Evolutionary conservation across 2,329 filamentous ascomycete species (phyloP), one percentile per base, ranked within the genome.

Genomic region (Orbilia oligospora): DNA sequence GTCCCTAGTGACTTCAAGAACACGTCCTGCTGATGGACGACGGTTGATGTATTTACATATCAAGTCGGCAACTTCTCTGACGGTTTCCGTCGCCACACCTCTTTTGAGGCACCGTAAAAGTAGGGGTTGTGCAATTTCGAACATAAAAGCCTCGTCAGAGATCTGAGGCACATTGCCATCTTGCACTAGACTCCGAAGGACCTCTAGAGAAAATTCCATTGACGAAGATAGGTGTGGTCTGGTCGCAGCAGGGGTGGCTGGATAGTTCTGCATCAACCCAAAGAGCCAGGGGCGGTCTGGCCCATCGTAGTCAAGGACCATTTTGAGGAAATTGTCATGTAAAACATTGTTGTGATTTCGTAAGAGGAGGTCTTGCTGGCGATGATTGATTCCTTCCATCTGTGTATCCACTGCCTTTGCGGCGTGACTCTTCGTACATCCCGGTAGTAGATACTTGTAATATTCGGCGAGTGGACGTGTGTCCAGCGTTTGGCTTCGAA

Each of bases 391-490:
- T 8, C 16, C 10, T 44, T 44, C 2, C 20, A 8, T 44, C 10
- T 12, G 4, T 2, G 30, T 22, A 20, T 27, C 14, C 9, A 44
- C 12, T 9, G 24, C 16, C 12, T 27, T 0, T 10, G 18, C 56
- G 8, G 67, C 41, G 14, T 38, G 9, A n/a, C 51, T 38, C 20
- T 36, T 51, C 20, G 70, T 61, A n/a, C 61, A 66, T 0, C 48
- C 70, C 5, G 70, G 49, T 24, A 73, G 24, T 24, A 73, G 20
- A 30, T 41, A 58, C 41, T 41, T 61, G 18, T 73, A 73, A 5
- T 10, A 73, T 6, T 67, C 12, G 8, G 10, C 27, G 10, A 73
- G 41, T 0, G 49, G 49, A 18, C 70, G 70, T 16, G 33, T 46
- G 14, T 73, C 70, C 5, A 36, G 12, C 16, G 27, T 73, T 8